Percentiles rank a stretch among this genome's conserved stretches.
Evolutionary conservation across 1,284 basidiomycete genomes (phyloP).

Genomic region (Anthracocystis walkeri): DNA sequence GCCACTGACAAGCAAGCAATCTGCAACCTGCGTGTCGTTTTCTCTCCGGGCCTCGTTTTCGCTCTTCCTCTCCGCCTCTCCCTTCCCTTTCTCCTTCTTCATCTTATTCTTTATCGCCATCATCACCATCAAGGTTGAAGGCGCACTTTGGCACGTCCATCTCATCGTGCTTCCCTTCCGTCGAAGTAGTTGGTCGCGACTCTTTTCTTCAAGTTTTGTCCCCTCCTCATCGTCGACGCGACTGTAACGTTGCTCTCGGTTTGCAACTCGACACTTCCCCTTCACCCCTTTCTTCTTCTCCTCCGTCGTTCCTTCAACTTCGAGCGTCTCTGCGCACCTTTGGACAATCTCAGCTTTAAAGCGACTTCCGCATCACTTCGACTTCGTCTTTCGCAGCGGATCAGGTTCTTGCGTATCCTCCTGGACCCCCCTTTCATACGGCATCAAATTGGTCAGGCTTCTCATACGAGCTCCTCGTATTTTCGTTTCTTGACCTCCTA

Average conservation of each 20-base stretch:
- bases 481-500: background rate
- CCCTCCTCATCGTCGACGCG: slow-evolving; percentile 19
- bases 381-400: background rate
- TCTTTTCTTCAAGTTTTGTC: slow-evolving; percentile 5
- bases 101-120: slow-evolving; percentile 10
- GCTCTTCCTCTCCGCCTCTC: slow-evolving; percentile 4
- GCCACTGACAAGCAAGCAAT: slow-evolving; percentile 34
- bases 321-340: slow-evolving; percentile 2
- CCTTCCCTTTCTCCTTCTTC: slow-evolving; percentile 10
- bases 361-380: background rate
- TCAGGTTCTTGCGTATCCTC: background rate
- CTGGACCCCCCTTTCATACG: background rate
- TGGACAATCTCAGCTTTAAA: background rate
- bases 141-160: slow-evolving; percentile 23
- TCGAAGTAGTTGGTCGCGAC: slow-evolving; percentile 6
- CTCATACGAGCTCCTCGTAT: slow-evolving; percentile 6
- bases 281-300: slow-evolving; percentile 1
- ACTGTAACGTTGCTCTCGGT: slow-evolving; percentile 10
- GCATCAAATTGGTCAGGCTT: background rate
- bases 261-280: slow-evolving; percentile 5
- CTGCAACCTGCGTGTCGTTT: slow-evolving; percentile 51
- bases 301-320: background rate
- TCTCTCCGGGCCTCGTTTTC: slow-evolving; percentile 4
- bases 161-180: slow-evolving; percentile 10
- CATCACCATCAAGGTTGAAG: slow-evolving; percentile 6